Conservation (phyloP, 331 rosid genomes). For the Malus hybrid region DNA sequence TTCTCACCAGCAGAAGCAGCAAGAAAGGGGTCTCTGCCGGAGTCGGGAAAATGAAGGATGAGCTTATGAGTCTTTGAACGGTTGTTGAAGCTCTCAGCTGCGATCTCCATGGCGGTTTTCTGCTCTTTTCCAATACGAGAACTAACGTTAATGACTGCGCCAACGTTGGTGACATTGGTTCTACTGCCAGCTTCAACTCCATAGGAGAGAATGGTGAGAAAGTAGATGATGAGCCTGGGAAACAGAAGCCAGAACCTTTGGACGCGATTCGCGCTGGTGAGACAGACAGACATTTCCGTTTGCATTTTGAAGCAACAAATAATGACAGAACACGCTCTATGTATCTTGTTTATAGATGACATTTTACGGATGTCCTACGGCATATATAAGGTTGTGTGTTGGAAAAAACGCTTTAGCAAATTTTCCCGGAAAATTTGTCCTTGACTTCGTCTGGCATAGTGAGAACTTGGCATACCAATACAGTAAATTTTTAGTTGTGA, state of each 20-base stretch:
- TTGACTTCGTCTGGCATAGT: not conserved
- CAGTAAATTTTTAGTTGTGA: too few relatives aligned
- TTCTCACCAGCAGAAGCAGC: conserved; percentile 32
- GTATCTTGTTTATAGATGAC: not conserved
- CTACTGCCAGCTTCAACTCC: conserved; percentile 8
- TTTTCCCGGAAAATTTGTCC: not conserved
- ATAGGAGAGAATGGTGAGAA: conserved; percentile 9
- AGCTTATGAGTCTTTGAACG: conserved; percentile 31
- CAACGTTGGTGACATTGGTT: conserved; percentile 19
- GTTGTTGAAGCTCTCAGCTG: conserved; percentile 34
- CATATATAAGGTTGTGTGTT: not conserved
- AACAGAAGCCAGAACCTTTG: conserved; percentile 13
- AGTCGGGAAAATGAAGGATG: conserved; percentile 23
- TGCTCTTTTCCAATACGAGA: conserved; percentile 52
- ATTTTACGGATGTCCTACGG: not conserved
- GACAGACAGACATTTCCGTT: conserved; percentile 19
- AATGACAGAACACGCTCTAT: not conserved
- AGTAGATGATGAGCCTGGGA: conserved; percentile 9
- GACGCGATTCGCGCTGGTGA: not conserved
- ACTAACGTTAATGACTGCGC: conserved; percentile 29
- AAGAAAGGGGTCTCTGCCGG: conserved; percentile 23
- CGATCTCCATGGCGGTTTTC: conserved; percentile 46
- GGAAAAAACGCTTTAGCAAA: not conserved
- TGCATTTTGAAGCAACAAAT: not conserved
- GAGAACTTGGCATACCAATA: not conserved